These are phyloP conservation scores for Zygoascus sp. DNA, from an alignment of 1,139 yeast genomes.

Conservation along the genomic window DNA sequence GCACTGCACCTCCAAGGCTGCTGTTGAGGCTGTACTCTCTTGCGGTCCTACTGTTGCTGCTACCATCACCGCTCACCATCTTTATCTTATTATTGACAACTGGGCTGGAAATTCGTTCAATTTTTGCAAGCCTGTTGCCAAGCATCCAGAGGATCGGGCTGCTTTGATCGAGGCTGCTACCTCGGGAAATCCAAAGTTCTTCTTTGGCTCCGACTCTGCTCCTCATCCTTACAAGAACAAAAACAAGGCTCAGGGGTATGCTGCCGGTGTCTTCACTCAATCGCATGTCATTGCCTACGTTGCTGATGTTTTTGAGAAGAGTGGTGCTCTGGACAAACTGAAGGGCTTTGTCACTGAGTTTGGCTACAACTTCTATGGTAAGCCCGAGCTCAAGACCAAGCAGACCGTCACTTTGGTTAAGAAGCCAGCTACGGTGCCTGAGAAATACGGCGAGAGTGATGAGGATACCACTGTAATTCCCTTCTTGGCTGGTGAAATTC, in stretches of 20 bases:
- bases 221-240: conserved; percentile 86
- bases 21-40: conserved; percentile 67
- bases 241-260: conserved; percentile 73
- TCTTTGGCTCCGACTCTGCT: conserved; percentile 96
- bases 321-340: conserved; percentile 58
- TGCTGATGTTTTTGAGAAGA: conserved; percentile 77
- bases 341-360: conserved; percentile 69
- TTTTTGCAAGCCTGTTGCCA: conserved; percentile 97
- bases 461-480: conserved; percentile 67
- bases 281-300: conserved; percentile 75
- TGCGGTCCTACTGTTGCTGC: conserved; percentile 81
- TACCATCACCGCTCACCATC: conserved; percentile 92
- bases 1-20: conserved; percentile 91
- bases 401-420: conserved; percentile 36
- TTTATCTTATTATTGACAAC: conserved; percentile 78
- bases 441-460: conserved; percentile 39
- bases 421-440: conserved; percentile 46
- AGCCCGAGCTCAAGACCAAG: conserved; percentile 31
- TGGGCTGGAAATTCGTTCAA: conserved; percentile 98
- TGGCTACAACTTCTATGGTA: conserved; percentile 67
- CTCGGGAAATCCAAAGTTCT: conserved; percentile 87
- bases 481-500: conserved; percentile 76
- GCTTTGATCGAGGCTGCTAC: conserved; percentile 85
- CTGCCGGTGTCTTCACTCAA: conserved; percentile 97
- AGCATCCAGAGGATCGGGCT: conserved; percentile 75